Evolutionary conservation across 345 rosid species (phyloP).

Genomic region (Pseudoturritis turrita): DNA sequence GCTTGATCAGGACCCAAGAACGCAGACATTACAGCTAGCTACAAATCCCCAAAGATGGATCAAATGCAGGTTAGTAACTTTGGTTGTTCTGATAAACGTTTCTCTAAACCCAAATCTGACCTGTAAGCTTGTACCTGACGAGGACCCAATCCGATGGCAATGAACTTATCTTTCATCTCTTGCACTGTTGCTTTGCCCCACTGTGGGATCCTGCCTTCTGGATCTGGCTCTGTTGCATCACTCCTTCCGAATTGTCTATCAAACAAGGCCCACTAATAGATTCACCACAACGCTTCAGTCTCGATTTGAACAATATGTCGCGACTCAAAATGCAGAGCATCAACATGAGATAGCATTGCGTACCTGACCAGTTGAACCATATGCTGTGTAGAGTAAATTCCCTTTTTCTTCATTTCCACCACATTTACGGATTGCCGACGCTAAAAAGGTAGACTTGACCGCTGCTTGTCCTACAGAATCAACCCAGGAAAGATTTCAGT

Average conservation of each 20-base stretch:
- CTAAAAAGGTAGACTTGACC: constrained; percentile 67
- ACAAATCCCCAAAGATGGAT: background rate
- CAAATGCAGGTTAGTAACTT: background rate
- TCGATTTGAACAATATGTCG: background rate
- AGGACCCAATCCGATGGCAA: constrained; percentile 78
- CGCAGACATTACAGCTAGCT: constrained; percentile 93
- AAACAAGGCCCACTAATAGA: constrained; percentile 77
- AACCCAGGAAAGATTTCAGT: background rate
- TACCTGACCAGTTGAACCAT: constrained; percentile 92
- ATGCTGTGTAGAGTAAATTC: constrained; percentile 56
- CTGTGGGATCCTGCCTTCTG: constrained; percentile 73
- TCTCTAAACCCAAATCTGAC: background rate
- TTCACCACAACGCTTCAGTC: constrained; percentile 7
- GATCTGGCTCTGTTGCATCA: constrained; percentile 70
- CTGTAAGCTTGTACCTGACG: constrained; percentile 59
- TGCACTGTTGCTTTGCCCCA: constrained; percentile 79
- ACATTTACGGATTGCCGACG: constrained; percentile 81
- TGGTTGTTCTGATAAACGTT: background rate
- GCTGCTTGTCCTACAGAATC: constrained; percentile 65
- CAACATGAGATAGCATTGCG: constrained; percentile 1
- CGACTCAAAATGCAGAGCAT: background rate
- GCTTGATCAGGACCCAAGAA: constrained; percentile 92
- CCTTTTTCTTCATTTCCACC: constrained; percentile 97
- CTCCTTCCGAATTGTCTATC: constrained; percentile 79
- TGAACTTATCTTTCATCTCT: constrained; percentile 90